Evolutionary conservation across 768 basidiomycete species (phyloP).

Genomic region (Boletus vinaceobasis): DNA sequence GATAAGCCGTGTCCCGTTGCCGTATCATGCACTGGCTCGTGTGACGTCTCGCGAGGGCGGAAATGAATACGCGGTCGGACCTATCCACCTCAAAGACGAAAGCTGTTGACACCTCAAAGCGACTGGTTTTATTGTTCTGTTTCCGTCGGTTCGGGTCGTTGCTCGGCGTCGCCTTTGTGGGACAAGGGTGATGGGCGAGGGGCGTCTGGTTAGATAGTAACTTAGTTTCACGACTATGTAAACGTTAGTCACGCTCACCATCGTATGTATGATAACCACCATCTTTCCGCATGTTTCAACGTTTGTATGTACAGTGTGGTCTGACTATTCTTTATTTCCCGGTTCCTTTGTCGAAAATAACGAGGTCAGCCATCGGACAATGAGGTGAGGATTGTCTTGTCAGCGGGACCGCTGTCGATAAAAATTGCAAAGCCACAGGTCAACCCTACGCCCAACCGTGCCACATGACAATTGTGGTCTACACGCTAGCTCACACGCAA

Average conservation of each 20-base stretch:
- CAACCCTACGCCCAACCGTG: no score
- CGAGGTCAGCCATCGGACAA: no score
- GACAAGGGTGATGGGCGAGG: not conserved
- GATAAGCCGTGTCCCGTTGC: constrained; percentile 37
- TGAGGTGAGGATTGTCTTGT: no score
- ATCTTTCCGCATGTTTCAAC: not conserved
- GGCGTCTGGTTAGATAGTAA: not conserved
- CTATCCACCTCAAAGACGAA: constrained; percentile 18
- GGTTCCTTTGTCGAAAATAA: no score
- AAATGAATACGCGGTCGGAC: constrained; percentile 16
- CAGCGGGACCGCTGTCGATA: no score
- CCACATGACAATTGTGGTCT: no score
- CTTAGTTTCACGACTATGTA: constrained; percentile 3
- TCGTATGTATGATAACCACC: constrained; percentile 10
- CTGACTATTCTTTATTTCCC: constrained; percentile 2
- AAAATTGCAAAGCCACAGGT: no score
- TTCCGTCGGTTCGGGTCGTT: not conserved
- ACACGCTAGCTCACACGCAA: no score
- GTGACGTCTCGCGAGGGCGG: not conserved
- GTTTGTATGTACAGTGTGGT: constrained; percentile 7
- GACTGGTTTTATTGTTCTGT: no score
- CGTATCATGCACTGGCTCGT: not conserved
- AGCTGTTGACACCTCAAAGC: constrained; percentile 1
- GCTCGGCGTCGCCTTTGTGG: not conserved
- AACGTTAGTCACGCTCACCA: constrained; percentile 4